Evolutionary conservation across 352 stramenopile species (phyloP).

Genomic region (Halophytophthora batemanensis): DNA sequence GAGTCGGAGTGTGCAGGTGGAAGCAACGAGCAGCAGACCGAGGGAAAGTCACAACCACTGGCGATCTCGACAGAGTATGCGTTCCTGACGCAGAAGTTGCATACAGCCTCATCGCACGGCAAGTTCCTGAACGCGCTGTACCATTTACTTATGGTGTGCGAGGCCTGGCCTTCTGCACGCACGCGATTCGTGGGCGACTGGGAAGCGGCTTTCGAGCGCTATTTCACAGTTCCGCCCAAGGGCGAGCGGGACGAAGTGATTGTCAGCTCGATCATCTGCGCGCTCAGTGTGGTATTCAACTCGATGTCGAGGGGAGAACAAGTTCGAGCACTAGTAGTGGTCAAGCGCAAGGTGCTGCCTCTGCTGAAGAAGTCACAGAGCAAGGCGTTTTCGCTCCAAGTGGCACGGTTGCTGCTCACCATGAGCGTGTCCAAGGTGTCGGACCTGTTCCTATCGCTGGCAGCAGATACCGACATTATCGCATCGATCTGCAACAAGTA

Average conservation of each 20-base stretch:
- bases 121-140: conserved; percentile 69
- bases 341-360: conserved; percentile 53
- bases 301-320: conserved; percentile 35
- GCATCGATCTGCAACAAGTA: conserved; percentile 48
- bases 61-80: conserved; percentile 18
- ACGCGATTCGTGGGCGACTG: conserved; percentile 29
- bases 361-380: conserved; percentile 35
- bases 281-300: conserved; percentile 32
- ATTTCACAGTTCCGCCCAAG: conserved; percentile 35
- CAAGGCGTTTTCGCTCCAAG: conserved; percentile 28
- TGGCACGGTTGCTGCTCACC: conserved; percentile 46
- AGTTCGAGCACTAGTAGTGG: conserved; percentile 41
- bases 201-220: conserved; percentile 47
- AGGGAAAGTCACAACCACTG: neutral
- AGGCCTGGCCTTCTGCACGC: conserved; percentile 19
- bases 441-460: conserved; percentile 59
- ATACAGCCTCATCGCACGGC: conserved; percentile 43
- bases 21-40: conserved; percentile 2
- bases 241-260: conserved; percentile 57
- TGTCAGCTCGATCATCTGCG: conserved; percentile 36
- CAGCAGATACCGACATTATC: conserved; percentile 53
- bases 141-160: conserved; percentile 38
- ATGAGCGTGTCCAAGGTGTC: conserved; percentile 37
- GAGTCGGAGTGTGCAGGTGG: neutral
- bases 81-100: conserved; percentile 28